These are phyloP conservation scores for Bipolaris bicolor DNA, from an alignment of 2,329 filamentous ascomycete genomes.

Conservation along the genomic window DNA sequence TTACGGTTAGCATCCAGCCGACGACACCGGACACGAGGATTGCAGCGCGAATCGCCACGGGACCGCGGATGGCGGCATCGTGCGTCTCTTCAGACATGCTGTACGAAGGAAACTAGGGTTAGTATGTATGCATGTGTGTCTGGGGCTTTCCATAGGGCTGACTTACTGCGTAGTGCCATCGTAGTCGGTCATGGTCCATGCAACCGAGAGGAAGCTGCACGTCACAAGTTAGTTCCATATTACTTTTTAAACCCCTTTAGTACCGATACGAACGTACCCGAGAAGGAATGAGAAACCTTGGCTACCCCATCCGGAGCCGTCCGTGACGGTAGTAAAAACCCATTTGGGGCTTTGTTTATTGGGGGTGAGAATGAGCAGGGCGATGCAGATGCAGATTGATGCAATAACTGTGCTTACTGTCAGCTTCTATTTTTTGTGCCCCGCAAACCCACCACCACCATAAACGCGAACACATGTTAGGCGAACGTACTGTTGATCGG, in stretches of 20 bases:
- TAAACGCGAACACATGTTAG: not conserved
- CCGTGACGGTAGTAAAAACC: conserved; percentile 66
- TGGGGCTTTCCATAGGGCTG: conserved; percentile 11
- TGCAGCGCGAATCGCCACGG: conserved; percentile 64
- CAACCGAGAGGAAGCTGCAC: conserved; percentile 59
- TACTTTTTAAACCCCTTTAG: too few species aligned
- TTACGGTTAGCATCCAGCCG: conserved; percentile 68
- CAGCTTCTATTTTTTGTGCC: conserved; percentile 3
- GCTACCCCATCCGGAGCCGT: conserved; percentile 68
- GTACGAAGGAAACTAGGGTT: conserved; percentile 2
- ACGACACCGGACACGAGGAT: conserved; percentile 65
- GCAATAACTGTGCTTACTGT: conserved; percentile 55
- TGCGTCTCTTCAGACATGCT: conserved; percentile 72
- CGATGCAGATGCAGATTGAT: conserved; percentile 65
- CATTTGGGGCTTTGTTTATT: conserved; percentile 64
- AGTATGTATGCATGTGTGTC: conserved; percentile 14
- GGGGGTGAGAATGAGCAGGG: conserved; percentile 63
- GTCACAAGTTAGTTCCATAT: too few species aligned
- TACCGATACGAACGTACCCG: conserved; percentile 50
- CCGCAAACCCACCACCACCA: not conserved
- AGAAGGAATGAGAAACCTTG: conserved; percentile 68
- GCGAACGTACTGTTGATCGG: conserved; percentile 63
- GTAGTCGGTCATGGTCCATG: conserved; percentile 73
- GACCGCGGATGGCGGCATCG: conserved; percentile 65
- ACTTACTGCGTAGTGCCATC: conserved; percentile 68